These are phyloP conservation scores for Elaphomyces granulatus DNA, from an alignment of 495 filamentous ascomycete genomes.

Conservation along the genomic window DNA sequence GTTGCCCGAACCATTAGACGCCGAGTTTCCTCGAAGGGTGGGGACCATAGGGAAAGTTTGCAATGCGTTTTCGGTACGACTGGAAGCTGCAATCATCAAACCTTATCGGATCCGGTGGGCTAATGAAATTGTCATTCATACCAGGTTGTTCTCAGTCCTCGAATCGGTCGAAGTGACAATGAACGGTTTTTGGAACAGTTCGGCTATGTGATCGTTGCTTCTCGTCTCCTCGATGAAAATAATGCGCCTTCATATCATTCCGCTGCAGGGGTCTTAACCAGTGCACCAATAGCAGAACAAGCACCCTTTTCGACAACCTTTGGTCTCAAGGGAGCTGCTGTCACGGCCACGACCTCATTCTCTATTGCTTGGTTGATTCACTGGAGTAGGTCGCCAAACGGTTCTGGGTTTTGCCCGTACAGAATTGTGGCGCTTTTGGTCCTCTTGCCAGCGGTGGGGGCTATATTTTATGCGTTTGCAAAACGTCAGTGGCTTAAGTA, in stretches of 20 bases:
- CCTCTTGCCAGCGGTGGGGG: conserved; percentile 38
- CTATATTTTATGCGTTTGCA: conserved; percentile 54
- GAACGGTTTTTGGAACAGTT: conserved; percentile 87
- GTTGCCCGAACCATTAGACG: conserved; percentile 44
- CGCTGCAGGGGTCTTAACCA: conserved; percentile 26
- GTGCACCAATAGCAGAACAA: conserved; percentile 20
- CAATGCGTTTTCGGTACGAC: conserved; percentile 44
- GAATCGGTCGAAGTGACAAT: conserved; percentile 69
- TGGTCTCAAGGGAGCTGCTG: conserved; percentile 34
- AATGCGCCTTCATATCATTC: conserved; percentile 34
- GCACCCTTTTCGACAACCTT: conserved; percentile 30
- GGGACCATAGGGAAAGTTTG: conserved; percentile 37
- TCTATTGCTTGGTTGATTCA: conserved; percentile 57
- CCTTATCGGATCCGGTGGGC: conserved; percentile 10
- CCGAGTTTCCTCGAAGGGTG: conserved; percentile 38
- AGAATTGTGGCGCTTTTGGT: conserved; percentile 45
- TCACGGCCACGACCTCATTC: conserved; percentile 46
- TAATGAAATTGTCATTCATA: no score
- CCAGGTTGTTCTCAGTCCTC: conserved; percentile 39
- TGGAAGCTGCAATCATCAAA: background rate
- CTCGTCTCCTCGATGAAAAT: conserved; percentile 69
- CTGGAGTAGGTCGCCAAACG: conserved; percentile 38
- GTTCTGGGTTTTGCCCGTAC: conserved; percentile 21
- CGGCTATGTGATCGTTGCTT: conserved; percentile 88
- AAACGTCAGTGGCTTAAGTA: conserved; percentile 77